Evolutionary conservation across 306 rosid species (phyloP).

Genomic region (Fragaria vesca): DNA sequence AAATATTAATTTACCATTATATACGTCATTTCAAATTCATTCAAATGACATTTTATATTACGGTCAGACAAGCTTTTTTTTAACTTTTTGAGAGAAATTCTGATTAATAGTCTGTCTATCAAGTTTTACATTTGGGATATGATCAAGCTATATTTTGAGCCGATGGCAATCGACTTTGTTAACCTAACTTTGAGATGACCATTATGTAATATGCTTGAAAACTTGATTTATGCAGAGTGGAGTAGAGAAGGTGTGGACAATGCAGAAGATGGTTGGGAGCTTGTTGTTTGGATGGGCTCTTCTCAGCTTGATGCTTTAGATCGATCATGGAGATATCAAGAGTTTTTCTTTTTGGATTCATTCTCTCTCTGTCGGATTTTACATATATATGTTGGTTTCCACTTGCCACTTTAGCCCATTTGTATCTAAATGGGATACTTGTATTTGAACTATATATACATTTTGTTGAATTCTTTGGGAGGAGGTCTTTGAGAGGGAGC

Average conservation of each 20-base stretch:
- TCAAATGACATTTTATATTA: too few relatives aligned
- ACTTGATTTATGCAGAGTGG: slow-evolving; percentile 59
- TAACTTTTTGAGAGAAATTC: too few relatives aligned
- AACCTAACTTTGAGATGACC: not conserved
- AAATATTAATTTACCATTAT: too few relatives aligned
- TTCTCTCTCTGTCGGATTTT: slow-evolving; percentile 21
- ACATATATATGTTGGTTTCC: slow-evolving; percentile 22
- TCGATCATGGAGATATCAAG: slow-evolving; percentile 14
- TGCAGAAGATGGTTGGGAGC: slow-evolving; percentile 59
- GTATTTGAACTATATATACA: slow-evolving; percentile 34
- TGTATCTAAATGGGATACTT: slow-evolving; percentile 33
- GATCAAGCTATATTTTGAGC: not conserved
- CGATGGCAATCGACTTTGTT: not conserved
- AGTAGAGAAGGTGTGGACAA: slow-evolving; percentile 52
- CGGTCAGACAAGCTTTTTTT: not conserved
- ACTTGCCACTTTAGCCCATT: slow-evolving; percentile 32
- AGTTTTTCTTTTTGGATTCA: slow-evolving; percentile 1
- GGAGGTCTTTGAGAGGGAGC: slow-evolving; percentile 46
- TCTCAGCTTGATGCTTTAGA: slow-evolving; percentile 48
- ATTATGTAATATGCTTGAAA: not conserved
- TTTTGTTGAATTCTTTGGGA: slow-evolving; percentile 68
- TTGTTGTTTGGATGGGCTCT: slow-evolving; percentile 49
- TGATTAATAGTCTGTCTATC: too few relatives aligned
- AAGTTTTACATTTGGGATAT: not conserved
- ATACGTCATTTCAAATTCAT: too few relatives aligned